Evolutionary conservation across 352 stramenopile species (phyloP), one percentile per base, ranked within the genome.

Genomic region (Pythium dissimile): DNA sequence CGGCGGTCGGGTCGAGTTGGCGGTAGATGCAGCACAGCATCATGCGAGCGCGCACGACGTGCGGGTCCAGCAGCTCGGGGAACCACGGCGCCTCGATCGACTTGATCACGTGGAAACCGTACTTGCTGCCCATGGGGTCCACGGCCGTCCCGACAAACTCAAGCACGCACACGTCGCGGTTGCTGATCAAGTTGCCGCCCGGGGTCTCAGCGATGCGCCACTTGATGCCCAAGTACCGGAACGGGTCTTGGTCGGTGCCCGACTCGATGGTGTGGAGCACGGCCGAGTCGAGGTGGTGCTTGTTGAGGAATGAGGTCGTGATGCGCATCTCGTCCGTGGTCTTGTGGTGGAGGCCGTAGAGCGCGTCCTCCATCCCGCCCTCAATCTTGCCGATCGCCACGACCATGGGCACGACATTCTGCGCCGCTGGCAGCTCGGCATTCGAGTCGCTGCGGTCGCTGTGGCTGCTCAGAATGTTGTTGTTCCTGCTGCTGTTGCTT

Each of bases 11-110:
- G 6, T 60, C 48, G 18, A 75, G 26, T 43, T 88, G 73, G 0
- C 78, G 73, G 41, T 78, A 81, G 48, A 88, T 86, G 47, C 72
- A 80, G 52, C 75, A 84, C 30, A 84, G 51, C 68, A 77, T 82
- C 64, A 80, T 72, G 26, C 73, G 71, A 24, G 75, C 69, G 18
- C 71, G 74, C 9, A 81, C 56, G 51, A 75, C 53, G 30, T 62
- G 64, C 32, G 15, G 67, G 48, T 79, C 66, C 0, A 59, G 44
- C 32, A 76, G 67, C 16, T 61, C 31, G 5, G 73, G 73, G 21
- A 73, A 84, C 0, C 59, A 69, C 5, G 66, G 47, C 4, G 72
- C 61, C 16, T 84, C 72, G 20, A 88, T 64, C 11, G 75, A 86
- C 39, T 83, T 73, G 20, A 85, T 58, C 18, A 86, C 31, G 15